Evolutionary conservation across 208 protist genomes (phyloP).

Genomic region (Tetramitus jugosus): DNA sequence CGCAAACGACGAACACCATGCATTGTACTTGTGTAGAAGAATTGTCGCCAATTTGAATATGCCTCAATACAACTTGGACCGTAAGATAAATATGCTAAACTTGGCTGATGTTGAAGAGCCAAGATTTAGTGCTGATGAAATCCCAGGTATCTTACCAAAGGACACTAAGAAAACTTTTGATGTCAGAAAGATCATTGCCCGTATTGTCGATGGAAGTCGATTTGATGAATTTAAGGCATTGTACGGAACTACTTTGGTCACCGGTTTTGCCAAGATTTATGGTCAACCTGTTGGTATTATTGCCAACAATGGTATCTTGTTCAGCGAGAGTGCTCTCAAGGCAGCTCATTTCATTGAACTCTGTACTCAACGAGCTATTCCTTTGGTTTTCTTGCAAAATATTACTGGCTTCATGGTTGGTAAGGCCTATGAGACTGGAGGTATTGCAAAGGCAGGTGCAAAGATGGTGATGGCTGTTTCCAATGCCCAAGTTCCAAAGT

Average conservation of each 20-base stretch:
- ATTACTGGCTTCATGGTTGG: constrained; percentile 87
- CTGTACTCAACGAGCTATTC: constrained; percentile 81
- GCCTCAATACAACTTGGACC: too few species aligned
- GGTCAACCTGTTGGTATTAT: constrained; percentile 88
- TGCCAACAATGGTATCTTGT: constrained; percentile 91
- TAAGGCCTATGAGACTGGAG: constrained; percentile 74
- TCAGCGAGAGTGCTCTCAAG: constrained; percentile 76
- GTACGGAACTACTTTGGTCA: constrained; percentile 81
- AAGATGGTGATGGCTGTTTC: constrained; percentile 88
- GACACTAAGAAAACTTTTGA: constrained; percentile 76
- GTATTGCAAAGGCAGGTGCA: constrained; percentile 91
- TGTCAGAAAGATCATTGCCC: constrained; percentile 66
- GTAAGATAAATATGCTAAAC: constrained; percentile 30
- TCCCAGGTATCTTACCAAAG: constrained; percentile 79
- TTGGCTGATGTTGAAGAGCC: constrained; percentile 44
- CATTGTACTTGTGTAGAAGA: constrained; percentile 65
- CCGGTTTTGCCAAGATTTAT: constrained; percentile 78
- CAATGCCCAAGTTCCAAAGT: constrained; percentile 79
- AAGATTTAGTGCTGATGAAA: constrained; percentile 57
- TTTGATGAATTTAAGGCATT: constrained; percentile 88
- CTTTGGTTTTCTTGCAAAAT: constrained; percentile 91
- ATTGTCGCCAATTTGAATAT: constrained; percentile 74
- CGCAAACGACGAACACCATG: constrained; percentile 76
- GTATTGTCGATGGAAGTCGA: constrained; percentile 79
- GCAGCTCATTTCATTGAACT: constrained; percentile 89